A percentile compares a stretch with the other conserved stretches of the same genome.
phyloP scores from a whole-genome alignment of 208 protist genomes.

The Herpetomonas samuelpessoai region DNA sequence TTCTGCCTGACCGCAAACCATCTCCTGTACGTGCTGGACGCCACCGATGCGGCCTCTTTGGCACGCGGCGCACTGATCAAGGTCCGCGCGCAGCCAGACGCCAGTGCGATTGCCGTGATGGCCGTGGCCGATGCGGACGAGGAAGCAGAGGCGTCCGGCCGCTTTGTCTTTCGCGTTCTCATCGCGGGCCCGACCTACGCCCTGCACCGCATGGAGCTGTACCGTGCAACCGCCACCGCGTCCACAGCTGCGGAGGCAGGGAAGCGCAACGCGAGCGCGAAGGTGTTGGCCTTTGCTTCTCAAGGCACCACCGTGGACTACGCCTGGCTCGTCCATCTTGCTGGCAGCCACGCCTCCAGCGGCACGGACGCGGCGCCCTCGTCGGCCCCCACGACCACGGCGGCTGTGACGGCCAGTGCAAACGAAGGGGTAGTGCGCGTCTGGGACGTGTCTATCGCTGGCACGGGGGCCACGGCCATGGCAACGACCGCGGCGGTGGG shows the following conservation, averaged over 20 bases:
- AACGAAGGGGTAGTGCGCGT: conserved; percentile 71
- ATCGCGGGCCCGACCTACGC: conserved; percentile 58
- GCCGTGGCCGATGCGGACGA: not conserved
- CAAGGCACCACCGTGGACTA: conserved; percentile 60
- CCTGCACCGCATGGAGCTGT: conserved; percentile 35
- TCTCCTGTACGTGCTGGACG: conserved; percentile 41
- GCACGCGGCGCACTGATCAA: conserved; percentile 24
- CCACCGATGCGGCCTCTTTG: conserved; percentile 20
- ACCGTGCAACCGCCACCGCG: not conserved
- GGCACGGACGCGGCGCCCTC: conserved; percentile 4
- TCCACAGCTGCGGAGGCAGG: not conserved
- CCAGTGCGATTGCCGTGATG: conserved; percentile 38
- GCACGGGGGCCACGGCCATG: not conserved
- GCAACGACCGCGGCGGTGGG: conserved; percentile 11
- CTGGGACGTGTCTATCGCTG: conserved; percentile 51
- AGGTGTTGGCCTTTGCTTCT: conserved; percentile 67
- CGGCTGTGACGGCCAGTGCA: conserved; percentile 61
- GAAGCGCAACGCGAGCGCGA: conserved; percentile 21
- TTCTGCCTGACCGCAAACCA: conserved; percentile 53
- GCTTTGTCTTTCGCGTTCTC: conserved; percentile 39
- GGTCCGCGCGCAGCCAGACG: conserved; percentile 44
- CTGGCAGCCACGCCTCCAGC: not conserved
- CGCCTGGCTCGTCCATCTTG: conserved; percentile 41
- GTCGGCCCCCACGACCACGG: not conserved
- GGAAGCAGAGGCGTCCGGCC: not conserved